A percentile compares a stretch with the other conserved stretches of the same genome.
Evolutionary conservation across 2,329 filamentous ascomycete species (phyloP).

Genomic region (Incumbomyces delicatus): DNA sequence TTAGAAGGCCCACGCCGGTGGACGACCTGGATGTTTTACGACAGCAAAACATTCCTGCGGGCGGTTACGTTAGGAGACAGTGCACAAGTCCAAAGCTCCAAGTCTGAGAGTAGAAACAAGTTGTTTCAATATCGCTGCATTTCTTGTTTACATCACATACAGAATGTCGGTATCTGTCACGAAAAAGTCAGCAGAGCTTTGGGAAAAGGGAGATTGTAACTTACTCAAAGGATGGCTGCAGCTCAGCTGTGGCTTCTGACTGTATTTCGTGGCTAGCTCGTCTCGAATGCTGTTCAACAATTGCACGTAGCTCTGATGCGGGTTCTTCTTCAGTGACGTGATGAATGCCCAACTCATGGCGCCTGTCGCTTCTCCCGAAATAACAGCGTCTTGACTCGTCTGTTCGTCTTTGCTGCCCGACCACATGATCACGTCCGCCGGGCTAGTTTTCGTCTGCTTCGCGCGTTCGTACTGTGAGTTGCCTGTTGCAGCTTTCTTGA

Average conservation of each 20-base stretch:
- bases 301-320: conserved; percentile 91
- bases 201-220: conserved; percentile 27
- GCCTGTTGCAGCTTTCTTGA: conserved; percentile 77
- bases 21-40: too few relatives aligned
- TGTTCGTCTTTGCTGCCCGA: conserved; percentile 93
- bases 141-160: conserved; percentile 52
- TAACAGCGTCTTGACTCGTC: conserved; percentile 87
- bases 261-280: conserved; percentile 74
- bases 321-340: conserved; percentile 78
- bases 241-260: conserved; percentile 90
- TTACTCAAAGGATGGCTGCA: conserved; percentile 91
- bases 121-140: not conserved
- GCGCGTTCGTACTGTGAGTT: conserved; percentile 71
- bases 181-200: conserved; percentile 19
- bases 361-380: conserved; percentile 79
- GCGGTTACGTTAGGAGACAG: too few relatives aligned
- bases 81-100: too few relatives aligned
- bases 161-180: conserved; percentile 52
- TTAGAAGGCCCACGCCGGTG: too few relatives aligned
- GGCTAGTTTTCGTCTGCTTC: conserved; percentile 79
- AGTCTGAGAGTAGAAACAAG: too few relatives aligned
- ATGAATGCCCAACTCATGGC: conserved; percentile 99
- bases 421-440: conserved; percentile 96
- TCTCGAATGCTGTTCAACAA: conserved; percentile 92
- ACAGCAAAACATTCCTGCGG: too few relatives aligned